Evolutionary conservation across 2,329 filamentous ascomycete species (phyloP), one percentile per base, ranked within the genome.

Genomic region (Fusarium oligoseptatum): DNA sequence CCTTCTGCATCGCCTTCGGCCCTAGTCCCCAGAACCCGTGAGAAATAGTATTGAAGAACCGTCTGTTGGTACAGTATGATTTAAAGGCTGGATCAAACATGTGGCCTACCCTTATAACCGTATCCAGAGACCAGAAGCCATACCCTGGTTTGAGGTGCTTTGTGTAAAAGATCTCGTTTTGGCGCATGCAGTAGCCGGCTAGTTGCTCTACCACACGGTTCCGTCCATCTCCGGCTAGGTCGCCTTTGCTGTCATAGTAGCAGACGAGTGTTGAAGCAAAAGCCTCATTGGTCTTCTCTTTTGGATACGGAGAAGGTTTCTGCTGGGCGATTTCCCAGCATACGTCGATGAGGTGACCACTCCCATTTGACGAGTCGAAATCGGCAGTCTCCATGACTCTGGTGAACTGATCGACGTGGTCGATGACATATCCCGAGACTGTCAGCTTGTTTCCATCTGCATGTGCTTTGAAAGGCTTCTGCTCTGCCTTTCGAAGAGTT

Each of bases 151-250:
- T 37, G 7, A 69, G n/a, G 9, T 69, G 15, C 1, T 45, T 27
- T 11, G 45, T 27, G 17, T 69, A 69, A 2, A 67, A 69, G 0
- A 5, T 3, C 9, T 24, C 20, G 32, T 67, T 69, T 6, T 39
- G 0, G 2, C 50, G 64, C 57, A 69, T 37, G 32, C 64, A 69
- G 0, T 62, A 69, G 2, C 67, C 67, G 2, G 67, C 64, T 6
- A 69, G 11, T 36, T 67, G 64, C 48, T 69, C 64, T 1, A 69
- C 57, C 1, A 67, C 64, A 15, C 43, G 12, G 4, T 67, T 64
- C 3, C 63, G 56, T 1, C 63, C 66, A 3, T 68, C 63, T 0
- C 36, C 3, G 1, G 50, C 62, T 4, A 61, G 55, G 3, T 56
- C 55, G 0, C 56, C 66, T 10, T 29, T 52, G 1, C 15, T 39